Base-by-base conservation (phyloP, 139 green algal species). In the Volvox africanus region DNA sequence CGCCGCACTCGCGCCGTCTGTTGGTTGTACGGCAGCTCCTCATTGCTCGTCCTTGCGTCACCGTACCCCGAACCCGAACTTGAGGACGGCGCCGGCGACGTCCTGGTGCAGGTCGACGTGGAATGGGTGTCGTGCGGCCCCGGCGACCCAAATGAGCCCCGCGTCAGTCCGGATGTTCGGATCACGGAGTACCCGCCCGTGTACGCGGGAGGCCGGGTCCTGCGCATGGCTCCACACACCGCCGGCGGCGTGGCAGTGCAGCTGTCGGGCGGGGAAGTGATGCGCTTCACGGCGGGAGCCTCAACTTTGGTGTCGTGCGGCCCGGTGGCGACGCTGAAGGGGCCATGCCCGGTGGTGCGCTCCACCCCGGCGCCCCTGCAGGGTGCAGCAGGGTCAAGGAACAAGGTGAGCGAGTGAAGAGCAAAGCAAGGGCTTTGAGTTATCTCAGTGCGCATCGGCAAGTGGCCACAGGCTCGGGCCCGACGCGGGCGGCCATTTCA, bases 11-110 rank as follows among this genome's bases (percentile, higher is more conserved):
- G 87, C 16, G 86, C 61, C 1, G 21, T 93, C 16, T 88, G 77
- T 12, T 94, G 93, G 92, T 55, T 93, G 50, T 21, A 80, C 32
- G 76, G 65, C 62, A 20, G 14, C 28, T 68, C 69, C 0, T 77
- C 65, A 16, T 77, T 95, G 88, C 90, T 95, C 61, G 69, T 94
- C 85, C 80, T 95, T 28, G 93, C 92, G 20, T 77, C 92, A 55
- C 93, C 93, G 6, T 85, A 77, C 33, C 87, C 88, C 1, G 88
- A 92, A n/a, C 9, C n/a, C 21, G 92, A 61, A 24, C 61, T 94
- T 13, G 92, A 94, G 69, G 82, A 55, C 14, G 87, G 86, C 14
- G 22, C 62, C 20, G 93, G 92, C 1, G 87, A 92, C 35, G 89
- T 94, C n/a, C 79, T 95, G 65, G 68, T 94, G 24, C 73, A 92